phyloP scores from a whole-genome alignment of 805 yeast species.

The Wickerhamiella domercqiae region DNA sequence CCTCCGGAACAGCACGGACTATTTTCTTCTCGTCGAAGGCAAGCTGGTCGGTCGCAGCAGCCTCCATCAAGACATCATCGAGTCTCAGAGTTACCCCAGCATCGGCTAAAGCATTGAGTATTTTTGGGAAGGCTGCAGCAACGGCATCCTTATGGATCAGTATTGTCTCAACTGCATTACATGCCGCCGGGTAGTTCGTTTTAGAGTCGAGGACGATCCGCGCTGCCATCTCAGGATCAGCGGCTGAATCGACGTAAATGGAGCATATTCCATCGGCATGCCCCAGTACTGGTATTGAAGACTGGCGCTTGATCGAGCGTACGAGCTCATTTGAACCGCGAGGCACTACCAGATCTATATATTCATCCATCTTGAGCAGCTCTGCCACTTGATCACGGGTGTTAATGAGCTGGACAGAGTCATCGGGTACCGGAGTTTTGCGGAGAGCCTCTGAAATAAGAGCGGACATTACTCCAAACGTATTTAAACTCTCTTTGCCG shows the following conservation, averaged over 20 bases:
- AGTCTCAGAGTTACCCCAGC: conserved; percentile 65
- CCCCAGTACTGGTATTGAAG: conserved; percentile 93
- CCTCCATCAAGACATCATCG: conserved; percentile 14
- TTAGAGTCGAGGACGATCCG: conserved; percentile 72
- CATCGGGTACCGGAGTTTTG: conserved; percentile 58
- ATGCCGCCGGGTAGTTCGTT: conserved; percentile 97
- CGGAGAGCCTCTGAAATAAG: conserved; percentile 47
- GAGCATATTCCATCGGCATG: conserved; percentile 98
- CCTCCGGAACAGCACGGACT: conserved; percentile 40
- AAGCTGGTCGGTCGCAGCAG: not conserved
- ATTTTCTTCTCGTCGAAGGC: conserved; percentile 8
- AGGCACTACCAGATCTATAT: conserved; percentile 91
- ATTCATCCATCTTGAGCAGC: conserved; percentile 67
- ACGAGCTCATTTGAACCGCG: conserved; percentile 95
- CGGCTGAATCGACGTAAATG: conserved; percentile 61
- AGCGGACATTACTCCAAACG: conserved; percentile 68
- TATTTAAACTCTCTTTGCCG: conserved; percentile 80
- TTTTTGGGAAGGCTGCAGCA: conserved; percentile 18
- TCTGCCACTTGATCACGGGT: conserved; percentile 85
- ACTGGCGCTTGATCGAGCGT: conserved; percentile 64
- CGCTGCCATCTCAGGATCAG: conserved; percentile 63
- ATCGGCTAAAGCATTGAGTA: conserved; percentile 31
- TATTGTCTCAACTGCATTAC: conserved; percentile 88
- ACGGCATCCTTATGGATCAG: conserved; percentile 37
- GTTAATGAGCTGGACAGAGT: conserved; percentile 73